Evolutionary conservation across 768 basidiomycete species (phyloP), one percentile per base, ranked within the genome.

Genomic region (Lepiota subincarnata): DNA sequence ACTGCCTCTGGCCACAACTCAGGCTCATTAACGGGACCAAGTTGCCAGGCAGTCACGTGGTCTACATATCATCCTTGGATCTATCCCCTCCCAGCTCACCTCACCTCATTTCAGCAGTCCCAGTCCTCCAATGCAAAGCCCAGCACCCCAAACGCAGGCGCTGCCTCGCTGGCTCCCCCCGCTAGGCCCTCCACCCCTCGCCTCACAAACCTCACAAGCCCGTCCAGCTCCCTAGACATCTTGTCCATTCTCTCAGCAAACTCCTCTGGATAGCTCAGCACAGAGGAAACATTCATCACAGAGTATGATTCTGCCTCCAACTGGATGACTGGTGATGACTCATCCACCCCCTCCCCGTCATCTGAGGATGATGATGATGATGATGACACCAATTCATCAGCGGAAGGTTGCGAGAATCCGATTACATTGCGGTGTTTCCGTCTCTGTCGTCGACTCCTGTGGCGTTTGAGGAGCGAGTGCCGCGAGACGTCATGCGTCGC

Each of bases 61-160:
- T 36, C 31, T 22, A 43, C 24, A 24, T 43, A 45, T 45, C 47
- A 48, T 10, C n/a, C n/a, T n/a, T n/a, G n/a, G n/a, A 3, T 38
- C n/a, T n/a, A n/a, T n/a, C n/a, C n/a, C n/a, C n/a, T n/a, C n/a
- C n/a, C n/a, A n/a, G n/a, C n/a, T n/a, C n/a, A n/a, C n/a, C n/a
- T n/a, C n/a, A n/a, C n/a, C n/a, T n/a, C n/a, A n/a, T 26, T 12
- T 50, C 37, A 79, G 14, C 70, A 62, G 66, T 89, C 87, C 88
- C 89, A 92, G 63, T 89, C 89, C 49, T 91, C 86, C 55, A 92
- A 70, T 38, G 80, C 73, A 65, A 92, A 92, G 8, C 87, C 86
- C 47, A 92, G 70, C 28, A 88, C 75, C 1, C 81, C 84, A 63
- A 89, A 91, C 1, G 83, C 73, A 24, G 82, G 66, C 11, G 84